Evolutionary conservation across 2,329 filamentous ascomycete genomes (phyloP), one percentile per base, ranked within the genome.

Genomic region (Fusarium bulbicola): DNA sequence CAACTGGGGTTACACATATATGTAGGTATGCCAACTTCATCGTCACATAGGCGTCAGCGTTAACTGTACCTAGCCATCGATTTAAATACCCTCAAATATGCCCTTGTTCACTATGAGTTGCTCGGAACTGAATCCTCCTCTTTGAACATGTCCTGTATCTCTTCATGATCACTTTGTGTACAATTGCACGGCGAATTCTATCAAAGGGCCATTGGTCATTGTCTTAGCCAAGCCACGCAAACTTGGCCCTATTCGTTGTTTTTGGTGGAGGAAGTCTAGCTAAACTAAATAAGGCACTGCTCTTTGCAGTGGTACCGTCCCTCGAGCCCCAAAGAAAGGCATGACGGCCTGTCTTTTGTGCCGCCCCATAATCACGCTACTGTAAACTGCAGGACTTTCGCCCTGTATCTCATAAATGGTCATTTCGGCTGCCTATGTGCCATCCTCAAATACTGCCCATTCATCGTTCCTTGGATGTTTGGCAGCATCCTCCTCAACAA

Each of bases 371-470:
- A 77, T 79, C 79, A 80, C 80, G 80, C 81, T 82, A 74, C 76
- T 79, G 76, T 80, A 80, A 80, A 79, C 75, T 77, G 70, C 73
- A 78, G 70, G 76, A 78, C 76, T 73, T 75, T 77, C 68, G 71
- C 72, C 74, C 79, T 78, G 74, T 80, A 78, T 81, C 76, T 78
- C 81, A 80, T 82, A 79, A 82, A 81, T 81, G 78, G 79, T 82
- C 81, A 78, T 82, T 77, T 76, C 77, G 78, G 76, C 77, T 77
- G 75, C 79, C 73, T 74, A 79, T 76, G 72, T 74, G 74, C 76
- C 76, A 77, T 77, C 73, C 74, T 78, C 75, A 77, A 77, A 73
- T 68, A 72, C 74, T 73, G 70, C 68, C 66, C 66, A 67, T 66
- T 64, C 70, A 70, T 74, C 74, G 62, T 73, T 76, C 59, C 66